phyloP scores from a whole-genome alignment of 371 early-diverging fungal genomes.

The Mortierella sp. region DNA sequence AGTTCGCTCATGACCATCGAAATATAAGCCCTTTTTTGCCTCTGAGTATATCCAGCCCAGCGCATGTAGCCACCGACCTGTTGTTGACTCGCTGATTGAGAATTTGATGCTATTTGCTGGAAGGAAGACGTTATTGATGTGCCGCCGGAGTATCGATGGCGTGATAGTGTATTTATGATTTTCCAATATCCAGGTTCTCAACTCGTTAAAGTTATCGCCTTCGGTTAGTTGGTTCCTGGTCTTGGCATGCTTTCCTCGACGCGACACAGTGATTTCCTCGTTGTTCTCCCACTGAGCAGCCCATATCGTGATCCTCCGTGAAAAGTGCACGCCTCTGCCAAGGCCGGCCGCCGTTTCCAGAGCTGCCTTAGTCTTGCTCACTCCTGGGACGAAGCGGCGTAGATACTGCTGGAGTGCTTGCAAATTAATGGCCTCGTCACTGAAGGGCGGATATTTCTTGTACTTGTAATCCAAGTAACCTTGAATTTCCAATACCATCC shows the following conservation, averaged over 20 bases:
- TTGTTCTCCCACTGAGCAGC: no score
- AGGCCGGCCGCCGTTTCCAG: no score
- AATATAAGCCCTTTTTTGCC: constrained; percentile 1
- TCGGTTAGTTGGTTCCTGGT: no score
- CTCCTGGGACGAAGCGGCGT: no score
- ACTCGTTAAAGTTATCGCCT: no score
- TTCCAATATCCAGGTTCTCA: constrained; percentile 17
- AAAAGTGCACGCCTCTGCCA: no score
- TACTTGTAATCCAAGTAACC: neutral
- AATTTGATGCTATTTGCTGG: constrained; percentile 15
- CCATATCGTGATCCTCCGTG: no score
- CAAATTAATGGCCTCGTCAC: neutral
- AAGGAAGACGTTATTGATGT: constrained; percentile 14
- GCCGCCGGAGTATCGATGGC: constrained; percentile 11
- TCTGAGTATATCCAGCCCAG: neutral
- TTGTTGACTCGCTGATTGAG: constrained; percentile 14
- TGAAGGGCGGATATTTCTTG: neutral
- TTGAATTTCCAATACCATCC: no score
- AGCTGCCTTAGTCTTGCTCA: no score
- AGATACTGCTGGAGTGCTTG: neutral
- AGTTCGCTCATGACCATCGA: neutral
- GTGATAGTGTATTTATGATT: constrained; percentile 14
- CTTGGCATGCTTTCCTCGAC: no score
- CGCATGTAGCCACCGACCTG: neutral
- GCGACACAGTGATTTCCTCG: no score